These are phyloP conservation scores for Haberlea rhodopensis DNA, from an alignment of 257 asterid genomes.

Conservation along the genomic window DNA sequence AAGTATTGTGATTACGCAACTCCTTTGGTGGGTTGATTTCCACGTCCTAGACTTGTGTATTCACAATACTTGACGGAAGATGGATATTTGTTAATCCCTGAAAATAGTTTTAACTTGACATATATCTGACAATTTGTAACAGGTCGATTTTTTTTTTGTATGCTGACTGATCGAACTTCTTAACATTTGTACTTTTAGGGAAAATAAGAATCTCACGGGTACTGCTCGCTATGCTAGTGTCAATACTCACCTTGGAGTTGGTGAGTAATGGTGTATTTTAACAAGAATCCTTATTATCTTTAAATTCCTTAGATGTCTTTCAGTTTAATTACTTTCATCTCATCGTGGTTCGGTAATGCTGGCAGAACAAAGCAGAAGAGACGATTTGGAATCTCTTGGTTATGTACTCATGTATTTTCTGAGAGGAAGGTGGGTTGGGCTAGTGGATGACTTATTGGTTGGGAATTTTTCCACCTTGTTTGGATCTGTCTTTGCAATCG, in stretches of 20 bases:
- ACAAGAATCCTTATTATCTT: background rate
- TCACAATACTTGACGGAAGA: background rate
- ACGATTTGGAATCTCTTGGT: conserved; percentile 54
- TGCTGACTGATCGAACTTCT: background rate
- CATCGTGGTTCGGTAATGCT: background rate
- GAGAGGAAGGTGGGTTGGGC: conserved; percentile 37
- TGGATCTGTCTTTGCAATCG: too few relatives aligned
- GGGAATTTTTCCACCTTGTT: background rate
- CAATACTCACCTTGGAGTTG: conserved; percentile 58
- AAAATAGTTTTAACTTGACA: too few relatives aligned
- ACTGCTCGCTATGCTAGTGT: conserved; percentile 62
- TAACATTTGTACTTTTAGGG: conserved; percentile 28
- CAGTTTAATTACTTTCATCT: background rate
- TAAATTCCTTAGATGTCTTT: background rate
- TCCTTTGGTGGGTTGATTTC: too few relatives aligned
- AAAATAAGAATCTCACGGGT: conserved; percentile 58
- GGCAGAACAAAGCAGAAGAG: conserved; percentile 50
- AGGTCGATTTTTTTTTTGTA: too few relatives aligned
- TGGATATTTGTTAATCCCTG: too few relatives aligned
- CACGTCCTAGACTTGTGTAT: too few relatives aligned
- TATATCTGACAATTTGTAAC: background rate
- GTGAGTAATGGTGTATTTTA: conserved; percentile 26
- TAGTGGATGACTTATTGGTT: background rate
- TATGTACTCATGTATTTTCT: conserved; percentile 44
- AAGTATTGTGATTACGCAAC: too few relatives aligned